A percentile compares a stretch with the other conserved stretches of the same genome.
Evolutionary conservation across 1,284 basidiomycete genomes (phyloP).

Genomic region (Microbotryum silenes-acaulis): DNA sequence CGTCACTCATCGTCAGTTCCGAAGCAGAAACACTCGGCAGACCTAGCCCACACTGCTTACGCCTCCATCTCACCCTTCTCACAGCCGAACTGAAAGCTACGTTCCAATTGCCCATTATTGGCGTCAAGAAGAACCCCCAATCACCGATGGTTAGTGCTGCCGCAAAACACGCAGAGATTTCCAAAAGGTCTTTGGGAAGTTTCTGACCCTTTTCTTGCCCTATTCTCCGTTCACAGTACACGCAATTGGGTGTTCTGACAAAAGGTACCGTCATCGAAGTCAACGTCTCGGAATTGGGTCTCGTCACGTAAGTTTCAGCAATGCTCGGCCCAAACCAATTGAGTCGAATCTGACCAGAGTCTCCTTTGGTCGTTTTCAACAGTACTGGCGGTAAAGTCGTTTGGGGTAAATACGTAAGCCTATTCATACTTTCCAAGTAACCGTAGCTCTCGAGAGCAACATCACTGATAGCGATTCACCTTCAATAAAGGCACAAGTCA

Average conservation of each 20-base stretch:
- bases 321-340: no score
- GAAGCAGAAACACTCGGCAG: no score
- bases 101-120: slow-evolving; percentile 95
- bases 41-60: no score
- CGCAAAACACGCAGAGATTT: no score
- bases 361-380: neutral
- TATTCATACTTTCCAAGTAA: no score
- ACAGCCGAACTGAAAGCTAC: slow-evolving; percentile 93
- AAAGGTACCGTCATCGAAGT: slow-evolving; percentile 99
- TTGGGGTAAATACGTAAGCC: slow-evolving; percentile 47
- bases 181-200: neutral
- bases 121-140: slow-evolving; percentile 99
- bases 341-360: neutral
- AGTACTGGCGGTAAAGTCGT: slow-evolving; percentile 79
- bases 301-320: slow-evolving; percentile 61
- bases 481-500: slow-evolving; percentile 63
- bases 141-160: slow-evolving; percentile 61
- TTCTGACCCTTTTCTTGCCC: neutral
- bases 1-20: slow-evolving; percentile 87
- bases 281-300: slow-evolving; percentile 91
- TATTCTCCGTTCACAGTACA: slow-evolving; percentile 35
- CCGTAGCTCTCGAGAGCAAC: no score
- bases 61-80: neutral
- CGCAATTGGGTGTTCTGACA: slow-evolving; percentile 82
- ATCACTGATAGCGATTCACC: no score